phyloP scores from a whole-genome alignment of 352 stramenopile species.

The Phytophthora rubi region DNA sequence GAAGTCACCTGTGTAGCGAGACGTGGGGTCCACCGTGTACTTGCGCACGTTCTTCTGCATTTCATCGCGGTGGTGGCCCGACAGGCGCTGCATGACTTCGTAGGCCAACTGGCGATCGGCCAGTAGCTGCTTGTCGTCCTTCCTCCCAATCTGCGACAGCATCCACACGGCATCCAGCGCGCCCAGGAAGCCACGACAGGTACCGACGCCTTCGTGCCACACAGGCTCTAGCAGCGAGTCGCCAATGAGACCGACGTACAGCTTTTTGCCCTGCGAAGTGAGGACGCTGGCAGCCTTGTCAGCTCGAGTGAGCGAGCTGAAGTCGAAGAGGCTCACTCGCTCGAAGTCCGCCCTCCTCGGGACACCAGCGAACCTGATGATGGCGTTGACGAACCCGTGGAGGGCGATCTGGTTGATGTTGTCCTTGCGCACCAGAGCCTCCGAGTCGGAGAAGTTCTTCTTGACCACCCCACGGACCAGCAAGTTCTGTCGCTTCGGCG shows the following conservation, averaged over 20 bases:
- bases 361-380: slow-evolving; percentile 71
- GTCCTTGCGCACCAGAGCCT: slow-evolving; percentile 56
- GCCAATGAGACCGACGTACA: slow-evolving; percentile 76
- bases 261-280: slow-evolving; percentile 60
- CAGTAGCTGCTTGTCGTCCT: slow-evolving; percentile 66
- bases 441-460: slow-evolving; percentile 56
- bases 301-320: slow-evolving; percentile 69
- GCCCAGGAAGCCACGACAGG: slow-evolving; percentile 77
- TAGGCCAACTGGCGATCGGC: slow-evolving; percentile 69
- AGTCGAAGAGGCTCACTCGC: slow-evolving; percentile 76
- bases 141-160: slow-evolving; percentile 65
- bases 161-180: slow-evolving; percentile 77
- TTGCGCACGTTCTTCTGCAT: slow-evolving; percentile 81
- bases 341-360: slow-evolving; percentile 55
- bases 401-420: slow-evolving; percentile 61
- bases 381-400: slow-evolving; percentile 59
- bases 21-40: slow-evolving; percentile 71
- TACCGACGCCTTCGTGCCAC: slow-evolving; percentile 81
- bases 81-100: slow-evolving; percentile 68
- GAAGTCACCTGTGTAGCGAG: slow-evolving; percentile 70
- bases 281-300: slow-evolving; percentile 68
- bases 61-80: slow-evolving; percentile 62
- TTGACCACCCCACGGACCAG: slow-evolving; percentile 66
- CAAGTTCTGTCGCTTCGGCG: slow-evolving; percentile 67
- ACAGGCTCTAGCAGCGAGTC: slow-evolving; percentile 82